phyloP scores from a whole-genome alignment of 2,329 filamentous ascomycete species.

The Fusarium sp. region DNA sequence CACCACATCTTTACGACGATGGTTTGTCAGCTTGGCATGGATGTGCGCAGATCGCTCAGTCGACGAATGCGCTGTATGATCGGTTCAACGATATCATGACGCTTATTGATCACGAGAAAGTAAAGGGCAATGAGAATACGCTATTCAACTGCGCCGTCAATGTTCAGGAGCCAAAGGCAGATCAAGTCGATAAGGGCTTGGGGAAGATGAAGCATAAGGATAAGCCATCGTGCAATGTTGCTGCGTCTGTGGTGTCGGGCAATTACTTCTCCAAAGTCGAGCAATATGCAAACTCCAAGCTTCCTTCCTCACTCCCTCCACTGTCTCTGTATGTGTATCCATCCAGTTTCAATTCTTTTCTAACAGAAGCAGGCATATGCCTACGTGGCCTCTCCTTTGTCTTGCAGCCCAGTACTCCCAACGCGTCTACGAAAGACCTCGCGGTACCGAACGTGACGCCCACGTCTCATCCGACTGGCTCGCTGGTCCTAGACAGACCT shows the following conservation, averaged over 20 bases:
- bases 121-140: conserved; percentile 65
- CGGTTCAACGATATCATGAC: conserved; percentile 78
- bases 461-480: conserved; percentile 79
- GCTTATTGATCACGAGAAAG: conserved; percentile 73
- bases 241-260: conserved; percentile 52
- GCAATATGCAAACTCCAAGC: conserved; percentile 79
- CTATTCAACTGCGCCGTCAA: conserved; percentile 56
- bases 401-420: conserved; percentile 83
- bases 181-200: conserved; percentile 15
- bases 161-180: neutral
- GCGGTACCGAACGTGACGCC: conserved; percentile 71
- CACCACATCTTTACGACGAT: conserved; percentile 57
- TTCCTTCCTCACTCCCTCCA: conserved; percentile 74
- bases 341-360: neutral
- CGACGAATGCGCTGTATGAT: conserved; percentile 64
- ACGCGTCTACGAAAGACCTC: conserved; percentile 76
- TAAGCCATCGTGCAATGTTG: conserved; percentile 28
- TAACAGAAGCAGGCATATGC: conserved; percentile 66
- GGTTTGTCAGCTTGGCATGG: conserved; percentile 57
- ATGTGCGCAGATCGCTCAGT: conserved; percentile 56
- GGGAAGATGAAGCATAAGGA: conserved; percentile 35
- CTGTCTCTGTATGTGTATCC: conserved; percentile 70
- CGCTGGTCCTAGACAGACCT: conserved; percentile 85
- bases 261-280: conserved; percentile 82
- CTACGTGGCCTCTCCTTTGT: conserved; percentile 81